A percentile compares a stretch with the other conserved stretches of the same genome.
phyloP scores from a whole-genome alignment of 495 filamentous ascomycete species.

The Aspergillus coremiiformis region DNA sequence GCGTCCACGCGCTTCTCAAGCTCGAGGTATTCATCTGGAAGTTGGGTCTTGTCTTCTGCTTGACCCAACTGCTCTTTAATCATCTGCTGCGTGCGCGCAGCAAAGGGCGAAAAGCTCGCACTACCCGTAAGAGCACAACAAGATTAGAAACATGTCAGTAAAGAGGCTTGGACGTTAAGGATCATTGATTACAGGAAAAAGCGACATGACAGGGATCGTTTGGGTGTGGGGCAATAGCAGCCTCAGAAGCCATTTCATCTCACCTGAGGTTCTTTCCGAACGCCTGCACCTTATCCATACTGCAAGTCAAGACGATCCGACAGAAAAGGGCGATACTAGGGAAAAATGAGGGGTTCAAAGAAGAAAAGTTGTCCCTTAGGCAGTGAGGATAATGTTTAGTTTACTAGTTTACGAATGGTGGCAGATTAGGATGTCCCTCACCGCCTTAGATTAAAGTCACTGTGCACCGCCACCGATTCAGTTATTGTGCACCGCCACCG shows the following conservation, averaged over 20 bases:
- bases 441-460: conserved; percentile 4
- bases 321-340: neutral
- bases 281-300: conserved; percentile 65
- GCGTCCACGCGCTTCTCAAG: conserved; percentile 99
- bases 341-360: neutral
- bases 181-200: neutral
- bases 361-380: neutral
- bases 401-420: neutral
- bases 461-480: too few relatives aligned
- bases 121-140: conserved; percentile 29
- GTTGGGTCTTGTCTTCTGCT: conserved; percentile 94
- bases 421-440: conserved; percentile 2
- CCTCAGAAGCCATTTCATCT: conserved; percentile 14
- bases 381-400: neutral
- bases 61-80: conserved; percentile 95
- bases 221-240: neutral
- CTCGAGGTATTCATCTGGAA: conserved; percentile 94
- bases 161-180: neutral
- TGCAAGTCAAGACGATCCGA: conserved; percentile 5
- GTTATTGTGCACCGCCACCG: too few relatives aligned
- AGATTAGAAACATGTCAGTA: conserved; percentile 24
- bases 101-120: conserved; percentile 77
- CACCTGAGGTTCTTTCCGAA: conserved; percentile 70
- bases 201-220: neutral
- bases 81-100: conserved; percentile 89